A percentile compares a stretch with the other conserved stretches of the same genome.
Conservation (phyloP, 371 early-diverging fungal species). For the Apophysomyces variabilis region DNA sequence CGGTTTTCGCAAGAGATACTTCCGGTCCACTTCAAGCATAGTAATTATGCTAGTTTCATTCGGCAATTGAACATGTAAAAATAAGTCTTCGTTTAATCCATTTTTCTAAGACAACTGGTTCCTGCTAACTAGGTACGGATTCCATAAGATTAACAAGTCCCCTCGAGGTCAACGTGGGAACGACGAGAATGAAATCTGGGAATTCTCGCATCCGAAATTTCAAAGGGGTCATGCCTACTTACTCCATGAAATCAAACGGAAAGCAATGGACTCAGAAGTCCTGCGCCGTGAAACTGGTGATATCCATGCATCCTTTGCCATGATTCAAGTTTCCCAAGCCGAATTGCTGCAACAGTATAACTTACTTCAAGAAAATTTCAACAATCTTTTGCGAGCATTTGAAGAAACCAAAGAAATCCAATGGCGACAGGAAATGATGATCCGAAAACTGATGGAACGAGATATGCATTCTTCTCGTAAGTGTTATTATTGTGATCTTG, state of each 20-base stretch:
- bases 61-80: slow-evolving; percentile 85
- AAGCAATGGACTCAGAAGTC: slow-evolving; percentile 76
- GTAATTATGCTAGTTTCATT: slow-evolving; percentile 81
- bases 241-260: slow-evolving; percentile 50
- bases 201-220: slow-evolving; percentile 56
- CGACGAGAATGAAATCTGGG: slow-evolving; percentile 72
- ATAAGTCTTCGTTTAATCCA: slow-evolving; percentile 18
- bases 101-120: not conserved
- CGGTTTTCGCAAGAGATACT: slow-evolving; percentile 83
- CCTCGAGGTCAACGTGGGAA: slow-evolving; percentile 68
- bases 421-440: slow-evolving; percentile 58
- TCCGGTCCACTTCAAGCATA: slow-evolving; percentile 81
- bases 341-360: slow-evolving; percentile 69
- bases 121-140: slow-evolving; percentile 58
- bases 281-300: slow-evolving; percentile 74
- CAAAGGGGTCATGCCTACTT: slow-evolving; percentile 54
- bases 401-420: slow-evolving; percentile 67
- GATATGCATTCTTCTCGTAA: slow-evolving; percentile 20
- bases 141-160: slow-evolving; percentile 69
- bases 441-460: slow-evolving; percentile 31
- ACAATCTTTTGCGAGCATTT: slow-evolving; percentile 69
- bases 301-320: slow-evolving; percentile 65
- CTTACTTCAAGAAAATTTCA: slow-evolving; percentile 65
- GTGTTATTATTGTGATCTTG: not conserved
- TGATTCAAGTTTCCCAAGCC: slow-evolving; percentile 71